Evolutionary conservation across 257 asterid species (phyloP), one percentile per base, ranked within the genome.

Genomic region (Apocynum venetum): DNA sequence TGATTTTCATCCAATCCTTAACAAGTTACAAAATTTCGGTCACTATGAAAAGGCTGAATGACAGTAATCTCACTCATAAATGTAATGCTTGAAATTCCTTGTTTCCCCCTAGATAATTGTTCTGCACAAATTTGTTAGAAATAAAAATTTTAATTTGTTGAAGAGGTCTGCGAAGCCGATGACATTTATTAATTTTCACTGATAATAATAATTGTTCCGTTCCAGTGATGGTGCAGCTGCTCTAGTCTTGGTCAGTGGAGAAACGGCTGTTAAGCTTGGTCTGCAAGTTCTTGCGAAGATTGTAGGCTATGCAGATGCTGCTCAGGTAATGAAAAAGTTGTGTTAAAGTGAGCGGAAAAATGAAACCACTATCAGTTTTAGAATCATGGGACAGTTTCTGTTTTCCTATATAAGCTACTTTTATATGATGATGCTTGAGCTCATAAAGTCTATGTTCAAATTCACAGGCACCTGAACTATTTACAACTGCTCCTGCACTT

Each of bases 171-270:
- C 3, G 59, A 60, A 61, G 20, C 36, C 25, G 31, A 35, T 59
- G 68, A 36, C 15, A 76, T 31, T 79, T 20, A 56, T 10, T 53
- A 17, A 48, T 17, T 59, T 65, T 78, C 65, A 52, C 60, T 84
- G 77, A 84, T 69, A 48, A 75, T 35, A 65, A 60, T 80, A 75
- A 71, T 82, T 64, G 72, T 71, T 74, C 75, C 74, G 41, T 75
- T 80, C 70, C 96, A 96, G 99, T 59, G 99, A 96, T 81, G 99
- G 99, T 74, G 98, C 98, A 73, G 99, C 99, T 3, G 99, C 99
- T 77, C 85, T 96, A 80, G 96, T 96, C 81, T 89, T 96, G 80
- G 99, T 93, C 48, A 93, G 99, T 78, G 99, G 99, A 79, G 91
- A 89, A 82, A 91, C 82, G 76, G 98, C 93, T 25, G 73, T 88